Evolutionary conservation across 768 basidiomycete genomes (phyloP).

Genomic region (Hemileccinum rubropunctum): DNA sequence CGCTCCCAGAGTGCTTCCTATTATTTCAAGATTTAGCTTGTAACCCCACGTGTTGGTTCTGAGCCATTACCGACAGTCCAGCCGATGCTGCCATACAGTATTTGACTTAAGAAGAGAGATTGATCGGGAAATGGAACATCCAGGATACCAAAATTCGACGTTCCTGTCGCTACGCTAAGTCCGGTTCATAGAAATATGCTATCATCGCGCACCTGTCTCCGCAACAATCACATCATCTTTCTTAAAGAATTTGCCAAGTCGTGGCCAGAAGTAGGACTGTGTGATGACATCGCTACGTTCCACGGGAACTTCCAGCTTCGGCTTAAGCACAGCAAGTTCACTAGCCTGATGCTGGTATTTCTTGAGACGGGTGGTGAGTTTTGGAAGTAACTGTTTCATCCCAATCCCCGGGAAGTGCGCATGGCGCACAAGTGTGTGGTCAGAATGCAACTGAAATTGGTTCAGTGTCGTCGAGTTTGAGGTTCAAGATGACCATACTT

Average conservation of each 20-base stretch:
- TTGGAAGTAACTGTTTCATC: slow-evolving; percentile 74
- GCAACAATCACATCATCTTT: slow-evolving; percentile 75
- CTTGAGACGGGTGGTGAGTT: slow-evolving; percentile 55
- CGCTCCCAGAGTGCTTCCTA: slow-evolving; percentile 69
- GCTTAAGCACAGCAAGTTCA: slow-evolving; percentile 45
- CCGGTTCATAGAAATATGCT: neutral
- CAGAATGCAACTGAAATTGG: slow-evolving; percentile 64
- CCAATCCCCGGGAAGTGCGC: slow-evolving; percentile 64
- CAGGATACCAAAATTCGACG: slow-evolving; percentile 81
- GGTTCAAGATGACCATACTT: slow-evolving; percentile 40
- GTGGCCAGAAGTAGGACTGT: slow-evolving; percentile 85
- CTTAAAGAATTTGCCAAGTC: slow-evolving; percentile 67
- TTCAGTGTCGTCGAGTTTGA: neutral
- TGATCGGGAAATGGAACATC: slow-evolving; percentile 75
- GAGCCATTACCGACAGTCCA: slow-evolving; percentile 67
- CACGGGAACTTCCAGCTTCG: slow-evolving; percentile 42
- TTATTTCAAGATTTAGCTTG: neutral
- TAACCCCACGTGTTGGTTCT: neutral
- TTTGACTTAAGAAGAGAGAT: slow-evolving; percentile 64
- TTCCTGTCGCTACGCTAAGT: slow-evolving; percentile 39
- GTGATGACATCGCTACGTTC: slow-evolving; percentile 56
- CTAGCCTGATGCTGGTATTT: slow-evolving; percentile 39
- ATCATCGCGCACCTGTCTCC: slow-evolving; percentile 64
- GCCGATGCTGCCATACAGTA: slow-evolving; percentile 92
- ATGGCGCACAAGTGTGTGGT: slow-evolving; percentile 63